Conservation (phyloP, 352 stramenopile species). For the Globisporangium polare region DNA sequence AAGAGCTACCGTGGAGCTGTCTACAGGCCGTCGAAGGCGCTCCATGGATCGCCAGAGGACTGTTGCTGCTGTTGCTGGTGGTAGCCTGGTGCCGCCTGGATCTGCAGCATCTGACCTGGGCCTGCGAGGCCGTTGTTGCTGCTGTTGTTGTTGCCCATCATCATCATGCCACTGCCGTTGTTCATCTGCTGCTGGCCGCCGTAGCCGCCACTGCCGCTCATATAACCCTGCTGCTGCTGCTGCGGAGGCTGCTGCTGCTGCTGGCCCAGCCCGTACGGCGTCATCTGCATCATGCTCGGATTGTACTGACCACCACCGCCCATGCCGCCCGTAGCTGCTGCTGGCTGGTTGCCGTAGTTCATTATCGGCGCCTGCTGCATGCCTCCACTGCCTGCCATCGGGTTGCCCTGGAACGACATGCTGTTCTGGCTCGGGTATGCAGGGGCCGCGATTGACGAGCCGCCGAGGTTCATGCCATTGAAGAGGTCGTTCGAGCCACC, state of each 20-base stretch:
- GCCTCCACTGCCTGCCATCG: neutral
- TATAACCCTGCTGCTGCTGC: conserved; percentile 44
- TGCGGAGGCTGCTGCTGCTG: conserved; percentile 22
- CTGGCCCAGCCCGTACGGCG: conserved; percentile 53
- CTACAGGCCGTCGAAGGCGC: conserved; percentile 75
- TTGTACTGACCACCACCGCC: conserved; percentile 34
- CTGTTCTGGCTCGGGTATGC: conserved; percentile 41
- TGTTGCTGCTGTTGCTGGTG: conserved; percentile 42
- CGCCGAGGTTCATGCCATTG: conserved; percentile 56
- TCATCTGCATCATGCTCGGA: conserved; percentile 70
- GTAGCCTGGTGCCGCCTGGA: conserved; percentile 49
- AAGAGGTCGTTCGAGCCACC: conserved; percentile 42
- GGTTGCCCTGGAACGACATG: conserved; percentile 25
- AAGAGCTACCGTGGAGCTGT: neutral
- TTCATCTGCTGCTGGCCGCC: conserved; percentile 14
- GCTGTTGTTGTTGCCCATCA: conserved; percentile 19
- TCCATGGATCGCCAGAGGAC: conserved; percentile 60
- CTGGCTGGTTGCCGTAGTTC: conserved; percentile 27
- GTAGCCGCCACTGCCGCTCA: conserved; percentile 34
- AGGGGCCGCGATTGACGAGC: conserved; percentile 14
- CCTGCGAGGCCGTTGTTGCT: conserved; percentile 43
- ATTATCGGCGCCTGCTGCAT: conserved; percentile 14
- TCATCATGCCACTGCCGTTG: conserved; percentile 20
- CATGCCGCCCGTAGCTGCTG: conserved; percentile 25
- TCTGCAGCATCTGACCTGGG: conserved; percentile 63